Evolutionary conservation across 2,329 filamentous ascomycete genomes (phyloP), one percentile per base, ranked within the genome.

Genomic region (Fonsecaea monophora): DNA sequence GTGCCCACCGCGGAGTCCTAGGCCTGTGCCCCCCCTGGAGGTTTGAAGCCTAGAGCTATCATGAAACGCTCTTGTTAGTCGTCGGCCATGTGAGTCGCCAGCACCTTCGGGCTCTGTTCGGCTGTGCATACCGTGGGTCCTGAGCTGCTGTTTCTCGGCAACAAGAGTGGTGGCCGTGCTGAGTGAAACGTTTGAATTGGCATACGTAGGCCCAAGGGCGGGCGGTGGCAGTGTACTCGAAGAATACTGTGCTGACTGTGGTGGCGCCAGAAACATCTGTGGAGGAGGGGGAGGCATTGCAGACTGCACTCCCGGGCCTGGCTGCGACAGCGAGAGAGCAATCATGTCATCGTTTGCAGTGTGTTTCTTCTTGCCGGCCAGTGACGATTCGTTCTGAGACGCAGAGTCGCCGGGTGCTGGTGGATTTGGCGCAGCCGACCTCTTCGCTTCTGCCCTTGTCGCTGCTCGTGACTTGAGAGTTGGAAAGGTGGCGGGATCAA

Each of bases 401-500:
- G 60, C 68, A 3, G 64, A 69, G 32, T 69, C 68, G 48, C 60
- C 58, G 4, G 68, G 67, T 7, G 64, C 56, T 21, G 68, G n/a
- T 0, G 63, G 37, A 45, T 45, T 65, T 2, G 48, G 12, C 0
- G 62, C 21, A 18, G 62, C 13, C 3, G 25, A 25, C 25, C 25
- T 25, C 25, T 1, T 25, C 25, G 25, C 25, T 25, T 25, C 25
- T 35, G 35, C 30, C 35, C 18, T 56, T 12, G 54, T 50, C 13
- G 45, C 53, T 15, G 42, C 15, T 50, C 42, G 66, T 13, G 61
- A 58, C 55, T 71, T 69, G 60, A 71, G 71, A 75, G 18, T 68
- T 34, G 74, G 70, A 48, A 73, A 69, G 18, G 66, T 66, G n/a
- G 73, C 76, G 13, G 79, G 76, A 62, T 82, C 80, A 9, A 77